These are phyloP conservation scores for Hyaloscypha finlandica DNA, from an alignment of 495 filamentous ascomycete genomes.

Conservation along the genomic window DNA sequence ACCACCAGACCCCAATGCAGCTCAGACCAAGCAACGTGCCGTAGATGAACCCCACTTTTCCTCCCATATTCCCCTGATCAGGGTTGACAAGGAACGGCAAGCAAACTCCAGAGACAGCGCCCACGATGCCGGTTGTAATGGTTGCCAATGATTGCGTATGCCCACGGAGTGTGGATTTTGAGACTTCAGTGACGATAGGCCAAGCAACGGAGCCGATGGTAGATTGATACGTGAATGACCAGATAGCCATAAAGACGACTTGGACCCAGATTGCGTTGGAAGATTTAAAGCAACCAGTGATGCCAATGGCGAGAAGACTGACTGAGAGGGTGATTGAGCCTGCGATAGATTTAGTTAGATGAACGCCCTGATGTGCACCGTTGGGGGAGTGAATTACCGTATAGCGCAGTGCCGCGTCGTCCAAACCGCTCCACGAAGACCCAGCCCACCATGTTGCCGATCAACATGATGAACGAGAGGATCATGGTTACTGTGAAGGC, in stretches of 20 bases:
- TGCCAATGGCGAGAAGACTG: conserved; percentile 21
- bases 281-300: conserved; percentile 15
- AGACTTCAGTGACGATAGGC: conserved; percentile 25
- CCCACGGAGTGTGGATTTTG: conserved; percentile 3
- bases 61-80: conserved; percentile 21
- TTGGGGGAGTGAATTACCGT: background rate
- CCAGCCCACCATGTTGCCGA: conserved; percentile 24
- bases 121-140: conserved; percentile 19
- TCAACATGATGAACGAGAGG: conserved; percentile 19
- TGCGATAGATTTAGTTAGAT: background rate
- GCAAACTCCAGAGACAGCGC: conserved; percentile 15
- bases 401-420: conserved; percentile 20
- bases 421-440: conserved; percentile 22
- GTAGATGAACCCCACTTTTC: conserved; percentile 23
- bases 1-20: conserved; percentile 19
- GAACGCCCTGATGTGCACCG: background rate
- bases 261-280: conserved; percentile 20
- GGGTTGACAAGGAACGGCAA: conserved; percentile 22
- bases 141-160: conserved; percentile 25
- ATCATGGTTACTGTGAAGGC: conserved; percentile 15
- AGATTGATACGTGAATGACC: conserved; percentile 26
- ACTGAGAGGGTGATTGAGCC: conserved; percentile 15
- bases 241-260: conserved; percentile 24
- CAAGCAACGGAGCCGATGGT: conserved; percentile 27
- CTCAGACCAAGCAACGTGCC: conserved; percentile 9